Percentiles rank a stretch among this genome's conserved stretches.
phyloP scores from a whole-genome alignment of 1,139 yeast species.

The Sugiyamaella pinicola region DNA sequence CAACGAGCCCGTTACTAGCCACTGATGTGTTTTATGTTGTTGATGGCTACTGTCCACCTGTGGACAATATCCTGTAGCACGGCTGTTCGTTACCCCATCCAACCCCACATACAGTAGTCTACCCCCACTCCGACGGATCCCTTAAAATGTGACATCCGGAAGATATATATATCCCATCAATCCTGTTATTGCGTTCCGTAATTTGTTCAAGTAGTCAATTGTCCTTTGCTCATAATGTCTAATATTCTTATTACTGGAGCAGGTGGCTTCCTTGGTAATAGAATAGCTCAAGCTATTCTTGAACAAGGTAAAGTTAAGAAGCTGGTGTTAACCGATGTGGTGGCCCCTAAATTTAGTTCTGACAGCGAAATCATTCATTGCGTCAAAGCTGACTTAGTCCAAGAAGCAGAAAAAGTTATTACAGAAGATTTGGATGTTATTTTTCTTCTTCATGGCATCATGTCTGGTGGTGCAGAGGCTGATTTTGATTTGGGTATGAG shows the following conservation, averaged over 20 bases:
- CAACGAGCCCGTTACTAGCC: too few relatives aligned
- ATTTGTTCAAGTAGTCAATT: too few relatives aligned
- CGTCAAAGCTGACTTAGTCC: slow-evolving; percentile 28
- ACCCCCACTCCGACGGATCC: too few relatives aligned
- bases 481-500: slow-evolving; percentile 34
- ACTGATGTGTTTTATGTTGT: too few relatives aligned
- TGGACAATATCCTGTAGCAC: too few relatives aligned
- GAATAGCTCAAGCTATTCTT: slow-evolving; percentile 29
- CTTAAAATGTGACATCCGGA: too few relatives aligned
- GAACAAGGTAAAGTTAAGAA: slow-evolving; percentile 20
- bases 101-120: too few relatives aligned
- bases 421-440: slow-evolving; percentile 27
- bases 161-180: too few relatives aligned
- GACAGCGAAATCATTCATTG: slow-evolving; percentile 11
- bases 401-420: slow-evolving; percentile 24
- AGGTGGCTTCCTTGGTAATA: slow-evolving; percentile 32
- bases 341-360: slow-evolving; percentile 23
- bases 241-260: slow-evolving; percentile 30
- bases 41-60: too few relatives aligned
- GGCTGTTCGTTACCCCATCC: too few relatives aligned
- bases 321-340: slow-evolving; percentile 31
- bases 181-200: too few relatives aligned
- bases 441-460: slow-evolving; percentile 34
- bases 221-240: slow-evolving; percentile 9
- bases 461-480: slow-evolving; percentile 36